Conservation (phyloP, 306 rosid genomes). For the Abrus pulchellus region DNA sequence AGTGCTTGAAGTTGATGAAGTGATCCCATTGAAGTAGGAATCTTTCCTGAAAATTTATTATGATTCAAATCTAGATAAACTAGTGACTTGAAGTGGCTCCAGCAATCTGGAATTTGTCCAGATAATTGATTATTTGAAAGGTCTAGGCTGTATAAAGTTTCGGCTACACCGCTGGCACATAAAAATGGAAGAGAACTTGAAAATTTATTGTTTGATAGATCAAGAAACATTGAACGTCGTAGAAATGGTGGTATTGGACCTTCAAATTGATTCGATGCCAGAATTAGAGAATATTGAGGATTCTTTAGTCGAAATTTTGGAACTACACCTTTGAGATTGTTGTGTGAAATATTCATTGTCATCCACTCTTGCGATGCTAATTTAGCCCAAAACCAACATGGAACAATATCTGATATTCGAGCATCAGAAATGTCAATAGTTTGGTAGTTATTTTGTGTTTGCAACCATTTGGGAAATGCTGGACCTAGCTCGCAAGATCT, state of each 20-base stretch:
- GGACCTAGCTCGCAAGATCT: slow-evolving; percentile 39
- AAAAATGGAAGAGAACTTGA: not conserved
- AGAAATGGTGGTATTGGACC: slow-evolving; percentile 7
- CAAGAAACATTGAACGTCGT: not conserved
- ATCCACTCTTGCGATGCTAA: rapidly evolving
- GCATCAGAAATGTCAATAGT: not conserved
- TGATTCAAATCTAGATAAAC: slow-evolving; percentile 18
- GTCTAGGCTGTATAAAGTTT: not conserved
- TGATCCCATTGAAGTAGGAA: slow-evolving; percentile 41
- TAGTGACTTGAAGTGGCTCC: slow-evolving; percentile 18
- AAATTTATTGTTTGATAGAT: slow-evolving; percentile 43
- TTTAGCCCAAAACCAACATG: slow-evolving; percentile 38
- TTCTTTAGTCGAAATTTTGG: not conserved
- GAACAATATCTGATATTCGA: not conserved
- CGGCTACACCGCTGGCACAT: not conserved
- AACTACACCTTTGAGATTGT: not conserved
- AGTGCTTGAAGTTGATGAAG: not conserved
- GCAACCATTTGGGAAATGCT: slow-evolving; percentile 37
- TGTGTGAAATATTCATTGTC: not conserved
- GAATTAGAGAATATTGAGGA: rapidly evolving
- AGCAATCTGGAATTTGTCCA: not conserved
- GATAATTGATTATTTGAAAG: slow-evolving; percentile 8
- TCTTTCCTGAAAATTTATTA: not conserved
- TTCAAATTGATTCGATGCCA: not conserved
- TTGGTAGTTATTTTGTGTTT: rapidly evolving